Conservation (phyloP, 2,329 filamentous ascomycete species). For the Fusarium algeriense region DNA sequence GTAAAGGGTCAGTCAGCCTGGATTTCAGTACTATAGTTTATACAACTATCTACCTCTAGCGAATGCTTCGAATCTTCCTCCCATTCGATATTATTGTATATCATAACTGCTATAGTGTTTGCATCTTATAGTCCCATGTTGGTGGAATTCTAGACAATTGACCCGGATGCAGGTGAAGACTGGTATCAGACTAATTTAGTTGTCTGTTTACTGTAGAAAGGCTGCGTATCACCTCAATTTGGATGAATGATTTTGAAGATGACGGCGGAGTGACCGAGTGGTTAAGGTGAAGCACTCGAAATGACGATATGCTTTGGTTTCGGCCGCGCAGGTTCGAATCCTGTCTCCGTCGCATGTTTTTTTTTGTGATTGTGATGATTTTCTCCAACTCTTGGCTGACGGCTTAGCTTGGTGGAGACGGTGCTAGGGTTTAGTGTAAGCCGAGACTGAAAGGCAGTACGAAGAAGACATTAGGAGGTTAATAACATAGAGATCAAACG, state of each 20-base stretch:
- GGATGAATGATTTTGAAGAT: accelerated
- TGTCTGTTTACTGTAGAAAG: accelerated
- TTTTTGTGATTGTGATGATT: background rate
- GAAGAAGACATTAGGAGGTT: too few species aligned
- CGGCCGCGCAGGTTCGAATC: slow-evolving; percentile 8
- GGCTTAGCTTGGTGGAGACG: too few species aligned
- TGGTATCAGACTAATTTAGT: too few species aligned
- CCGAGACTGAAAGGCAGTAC: too few species aligned
- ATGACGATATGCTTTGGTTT: slow-evolving; percentile 6
- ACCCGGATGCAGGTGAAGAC: accelerated
- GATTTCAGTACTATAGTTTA: too few species aligned
- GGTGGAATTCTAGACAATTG: background rate
- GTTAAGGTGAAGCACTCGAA: slow-evolving; percentile 10
- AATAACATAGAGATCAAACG: too few species aligned
- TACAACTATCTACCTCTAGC: too few species aligned
- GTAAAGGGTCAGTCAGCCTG: too few species aligned
- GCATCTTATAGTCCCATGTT: too few species aligned
- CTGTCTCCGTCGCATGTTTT: slow-evolving; percentile 1
- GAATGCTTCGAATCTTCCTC: background rate
- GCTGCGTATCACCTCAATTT: accelerated
- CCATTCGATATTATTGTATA: accelerated
- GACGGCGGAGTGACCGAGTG: slow-evolving; percentile 8
- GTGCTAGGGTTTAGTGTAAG: too few species aligned
- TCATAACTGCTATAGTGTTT: background rate
- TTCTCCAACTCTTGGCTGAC: background rate